Conservation (phyloP, 352 stramenopile genomes). For the Phytophthora podocarpi region DNA sequence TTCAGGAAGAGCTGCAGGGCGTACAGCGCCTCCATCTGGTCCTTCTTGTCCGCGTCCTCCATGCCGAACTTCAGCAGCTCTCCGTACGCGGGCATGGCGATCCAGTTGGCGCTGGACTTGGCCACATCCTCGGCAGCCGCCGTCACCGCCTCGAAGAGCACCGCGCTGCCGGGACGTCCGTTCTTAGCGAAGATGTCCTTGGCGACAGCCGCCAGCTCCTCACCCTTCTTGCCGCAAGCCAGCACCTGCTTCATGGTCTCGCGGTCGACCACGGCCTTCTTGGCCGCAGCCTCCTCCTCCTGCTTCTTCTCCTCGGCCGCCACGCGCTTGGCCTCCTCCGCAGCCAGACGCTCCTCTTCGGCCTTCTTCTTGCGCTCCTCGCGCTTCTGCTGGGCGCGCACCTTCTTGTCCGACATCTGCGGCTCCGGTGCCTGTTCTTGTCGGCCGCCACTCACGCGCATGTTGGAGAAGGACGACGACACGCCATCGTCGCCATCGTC, state of each 20-base stretch:
- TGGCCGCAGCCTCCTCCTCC: constrained; percentile 47
- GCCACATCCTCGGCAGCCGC: constrained; percentile 62
- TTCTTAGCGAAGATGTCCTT: constrained; percentile 61
- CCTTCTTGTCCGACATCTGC: constrained; percentile 57
- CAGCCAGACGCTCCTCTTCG: constrained; percentile 68
- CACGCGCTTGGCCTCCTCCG: constrained; percentile 67
- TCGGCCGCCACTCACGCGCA: constrained; percentile 42
- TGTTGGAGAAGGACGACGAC: constrained; percentile 44
- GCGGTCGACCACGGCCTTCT: constrained; percentile 58
- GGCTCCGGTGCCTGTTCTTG: constrained; percentile 29
- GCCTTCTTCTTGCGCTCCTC: constrained; percentile 87
- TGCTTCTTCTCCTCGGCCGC: constrained; percentile 66
- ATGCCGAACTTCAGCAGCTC: constrained; percentile 64
- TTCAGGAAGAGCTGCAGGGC: constrained; percentile 81
- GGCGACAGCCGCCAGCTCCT: constrained; percentile 57
- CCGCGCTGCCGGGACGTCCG: constrained; percentile 44
- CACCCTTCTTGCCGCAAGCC: constrained; percentile 64
- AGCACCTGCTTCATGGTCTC: constrained; percentile 69
- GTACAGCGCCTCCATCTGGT: constrained; percentile 77
- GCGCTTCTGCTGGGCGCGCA: constrained; percentile 56
- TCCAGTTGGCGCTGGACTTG: constrained; percentile 84
- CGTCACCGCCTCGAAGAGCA: constrained; percentile 65
- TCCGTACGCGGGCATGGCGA: constrained; percentile 64
- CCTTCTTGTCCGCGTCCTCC: constrained; percentile 53
- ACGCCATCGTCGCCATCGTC: too few relatives aligned